A percentile compares a stretch with the other conserved stretches of the same genome.
phyloP scores from a whole-genome alignment of 1,284 basidiomycete genomes.

The Ceratobasidium sp. region DNA sequence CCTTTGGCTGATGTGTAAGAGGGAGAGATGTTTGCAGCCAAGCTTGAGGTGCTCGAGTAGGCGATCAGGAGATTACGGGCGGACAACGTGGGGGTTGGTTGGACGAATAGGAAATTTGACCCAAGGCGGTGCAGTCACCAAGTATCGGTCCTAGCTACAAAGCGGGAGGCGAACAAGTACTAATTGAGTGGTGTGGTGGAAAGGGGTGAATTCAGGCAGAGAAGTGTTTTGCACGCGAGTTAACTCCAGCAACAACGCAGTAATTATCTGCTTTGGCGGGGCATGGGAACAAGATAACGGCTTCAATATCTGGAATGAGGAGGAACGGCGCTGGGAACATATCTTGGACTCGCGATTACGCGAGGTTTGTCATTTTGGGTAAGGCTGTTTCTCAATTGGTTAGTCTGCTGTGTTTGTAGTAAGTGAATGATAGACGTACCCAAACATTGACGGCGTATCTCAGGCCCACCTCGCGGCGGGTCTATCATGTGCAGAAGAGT shows the following conservation, averaged over 20 bases:
- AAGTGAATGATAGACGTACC: too few relatives aligned
- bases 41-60: too few relatives aligned
- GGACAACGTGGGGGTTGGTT: conserved; percentile 30
- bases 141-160: conserved; percentile 18
- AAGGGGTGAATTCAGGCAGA: conserved; percentile 65
- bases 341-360: too few relatives aligned
- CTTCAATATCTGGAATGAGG: too few relatives aligned
- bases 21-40: too few relatives aligned
- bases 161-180: neutral
- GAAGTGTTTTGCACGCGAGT: conserved; percentile 85
- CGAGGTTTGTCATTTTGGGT: too few relatives aligned
- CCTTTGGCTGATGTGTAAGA: conserved; percentile 15
- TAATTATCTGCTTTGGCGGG: conserved; percentile 66
- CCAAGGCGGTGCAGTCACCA: neutral
- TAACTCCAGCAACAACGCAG: conserved; percentile 96
- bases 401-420: too few relatives aligned
- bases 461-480: too few relatives aligned
- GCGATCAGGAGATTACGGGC: conserved; percentile 29
- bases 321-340: too few relatives aligned
- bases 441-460: too few relatives aligned
- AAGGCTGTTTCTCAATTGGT: too few relatives aligned
- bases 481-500: too few relatives aligned
- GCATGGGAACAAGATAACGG: neutral
- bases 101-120: neutral
- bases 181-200: conserved; percentile 25